Conservation (phyloP, 495 filamentous ascomycete genomes). For the Apiosordaria backusii region DNA sequence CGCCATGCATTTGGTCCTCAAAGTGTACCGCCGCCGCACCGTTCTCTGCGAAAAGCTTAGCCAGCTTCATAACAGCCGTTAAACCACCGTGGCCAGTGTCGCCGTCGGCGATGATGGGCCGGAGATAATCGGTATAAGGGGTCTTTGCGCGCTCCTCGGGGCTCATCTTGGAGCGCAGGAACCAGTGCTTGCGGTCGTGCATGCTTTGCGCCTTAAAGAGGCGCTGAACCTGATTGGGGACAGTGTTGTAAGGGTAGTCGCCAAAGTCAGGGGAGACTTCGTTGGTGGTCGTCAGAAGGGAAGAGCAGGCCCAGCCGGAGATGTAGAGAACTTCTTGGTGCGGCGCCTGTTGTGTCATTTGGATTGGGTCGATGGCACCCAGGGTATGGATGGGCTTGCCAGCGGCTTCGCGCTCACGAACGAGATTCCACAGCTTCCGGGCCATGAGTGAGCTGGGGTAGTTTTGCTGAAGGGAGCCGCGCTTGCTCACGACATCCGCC, state of each 20-base stretch:
- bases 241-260: constrained; percentile 98
- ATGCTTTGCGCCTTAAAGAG: constrained; percentile 94
- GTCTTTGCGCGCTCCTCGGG: constrained; percentile 65
- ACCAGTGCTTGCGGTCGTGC: constrained; percentile 95
- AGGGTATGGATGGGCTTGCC: constrained; percentile 91
- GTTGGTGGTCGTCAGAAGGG: constrained; percentile 86
- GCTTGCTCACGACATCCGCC: constrained; percentile 86
- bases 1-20: constrained; percentile 95
- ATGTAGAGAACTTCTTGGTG: constrained; percentile 96
- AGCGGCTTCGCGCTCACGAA: constrained; percentile 68
- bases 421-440: constrained; percentile 83
- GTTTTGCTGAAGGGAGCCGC: constrained; percentile 77
- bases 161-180: constrained; percentile 71
- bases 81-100: constrained; percentile 93
- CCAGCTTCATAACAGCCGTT: constrained; percentile 89
- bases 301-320: constrained; percentile 95
- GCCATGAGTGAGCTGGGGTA: constrained; percentile 94
- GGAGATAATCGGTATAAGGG: constrained; percentile 85
- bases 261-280: constrained; percentile 97
- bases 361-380: constrained; percentile 95
- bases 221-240: constrained; percentile 95
- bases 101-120: constrained; percentile 95
- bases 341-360: constrained; percentile 97
- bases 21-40: constrained; percentile 96
- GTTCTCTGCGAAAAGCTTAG: constrained; percentile 98